Evolutionary conservation across 2,329 filamentous ascomycete species (phyloP).

Genomic region (Apiospora aurea): DNA sequence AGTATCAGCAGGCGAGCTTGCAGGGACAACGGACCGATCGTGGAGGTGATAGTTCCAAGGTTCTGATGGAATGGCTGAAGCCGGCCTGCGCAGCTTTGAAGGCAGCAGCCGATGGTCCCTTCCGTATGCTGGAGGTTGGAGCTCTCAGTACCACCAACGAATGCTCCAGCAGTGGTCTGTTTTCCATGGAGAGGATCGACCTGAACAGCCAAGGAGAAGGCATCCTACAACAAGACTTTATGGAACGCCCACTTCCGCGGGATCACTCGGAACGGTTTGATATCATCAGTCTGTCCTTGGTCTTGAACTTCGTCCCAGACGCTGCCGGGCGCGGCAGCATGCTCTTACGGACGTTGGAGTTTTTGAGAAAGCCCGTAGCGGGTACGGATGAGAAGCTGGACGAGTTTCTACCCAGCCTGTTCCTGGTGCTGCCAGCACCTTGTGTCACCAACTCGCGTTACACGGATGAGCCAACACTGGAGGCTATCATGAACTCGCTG

Average conservation of each 20-base stretch:
- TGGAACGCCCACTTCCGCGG: conserved; percentile 79
- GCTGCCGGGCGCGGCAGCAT: conserved; percentile 79
- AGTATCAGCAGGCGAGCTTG: conserved; percentile 73
- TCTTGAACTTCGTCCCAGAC: conserved; percentile 92
- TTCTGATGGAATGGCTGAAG: conserved; percentile 69
- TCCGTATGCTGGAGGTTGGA: conserved; percentile 86
- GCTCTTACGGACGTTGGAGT: conserved; percentile 77
- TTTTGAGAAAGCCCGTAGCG: conserved; percentile 58
- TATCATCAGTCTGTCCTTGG: conserved; percentile 88
- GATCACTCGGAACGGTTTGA: conserved; percentile 75
- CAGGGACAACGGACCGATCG: conserved; percentile 71
- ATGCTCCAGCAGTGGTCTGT: conserved; percentile 74
- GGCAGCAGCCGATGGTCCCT: conserved; percentile 32
- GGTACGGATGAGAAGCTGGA: conserved; percentile 37
- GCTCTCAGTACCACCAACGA: conserved; percentile 85
- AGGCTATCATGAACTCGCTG: conserved; percentile 76
- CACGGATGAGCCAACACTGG: conserved; percentile 73
- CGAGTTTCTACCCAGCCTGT: conserved; percentile 71
- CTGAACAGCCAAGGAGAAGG: conserved; percentile 83
- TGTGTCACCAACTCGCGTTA: conserved; percentile 93
- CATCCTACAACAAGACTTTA: conserved; percentile 92
- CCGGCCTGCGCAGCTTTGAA: conserved; percentile 40
- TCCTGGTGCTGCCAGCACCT: conserved; percentile 87
- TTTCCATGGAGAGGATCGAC: conserved; percentile 85
- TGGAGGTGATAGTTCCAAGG: conserved; percentile 70